Evolutionary conservation across 2,329 filamentous ascomycete species (phyloP).

Genomic region (Aphanocladium album): DNA sequence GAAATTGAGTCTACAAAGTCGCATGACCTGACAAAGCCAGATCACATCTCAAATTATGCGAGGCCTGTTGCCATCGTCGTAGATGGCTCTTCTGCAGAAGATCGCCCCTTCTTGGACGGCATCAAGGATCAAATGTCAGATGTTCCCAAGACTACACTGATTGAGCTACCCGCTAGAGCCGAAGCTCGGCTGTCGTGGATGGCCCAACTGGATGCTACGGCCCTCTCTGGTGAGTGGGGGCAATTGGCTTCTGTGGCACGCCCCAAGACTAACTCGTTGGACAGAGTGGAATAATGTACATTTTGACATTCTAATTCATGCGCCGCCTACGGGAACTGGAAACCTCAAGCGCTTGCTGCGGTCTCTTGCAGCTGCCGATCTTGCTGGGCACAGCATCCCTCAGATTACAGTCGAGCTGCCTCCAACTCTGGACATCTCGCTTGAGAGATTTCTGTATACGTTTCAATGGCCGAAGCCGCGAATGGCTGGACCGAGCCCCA

Average conservation of each 20-base stretch:
- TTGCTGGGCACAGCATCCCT: conserved; percentile 62
- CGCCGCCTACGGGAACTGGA: conserved; percentile 63
- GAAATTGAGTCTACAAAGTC: conserved; percentile 2
- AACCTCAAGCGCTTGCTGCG: conserved; percentile 70
- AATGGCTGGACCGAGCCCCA: conserved; percentile 35
- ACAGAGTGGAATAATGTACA: conserved; percentile 71
- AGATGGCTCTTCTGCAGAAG: conserved; percentile 63
- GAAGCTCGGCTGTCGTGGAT: conserved; percentile 69
- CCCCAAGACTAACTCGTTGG: conserved; percentile 12
- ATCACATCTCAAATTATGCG: conserved; percentile 67
- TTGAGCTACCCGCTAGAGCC: conserved; percentile 65
- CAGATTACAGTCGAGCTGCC: conserved; percentile 83
- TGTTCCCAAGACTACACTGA: conserved; percentile 52
- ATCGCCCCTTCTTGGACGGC: conserved; percentile 60
- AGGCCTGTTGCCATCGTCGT: conserved; percentile 72
- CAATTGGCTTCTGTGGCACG: conserved; percentile 16
- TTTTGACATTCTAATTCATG: conserved; percentile 81
- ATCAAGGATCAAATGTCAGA: conserved; percentile 50
- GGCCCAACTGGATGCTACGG: conserved; percentile 66
- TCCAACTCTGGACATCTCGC: conserved; percentile 58
- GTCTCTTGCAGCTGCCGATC: conserved; percentile 72
- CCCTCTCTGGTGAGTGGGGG: conserved; percentile 54
- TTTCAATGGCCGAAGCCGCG: conserved; percentile 62
- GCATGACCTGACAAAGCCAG: conserved; percentile 26
- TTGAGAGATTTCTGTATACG: conserved; percentile 55